Evolutionary conservation across 139 green algal species (phyloP), one percentile per base, ranked within the genome.

Genomic region (Chlamydomonas urium): DNA sequence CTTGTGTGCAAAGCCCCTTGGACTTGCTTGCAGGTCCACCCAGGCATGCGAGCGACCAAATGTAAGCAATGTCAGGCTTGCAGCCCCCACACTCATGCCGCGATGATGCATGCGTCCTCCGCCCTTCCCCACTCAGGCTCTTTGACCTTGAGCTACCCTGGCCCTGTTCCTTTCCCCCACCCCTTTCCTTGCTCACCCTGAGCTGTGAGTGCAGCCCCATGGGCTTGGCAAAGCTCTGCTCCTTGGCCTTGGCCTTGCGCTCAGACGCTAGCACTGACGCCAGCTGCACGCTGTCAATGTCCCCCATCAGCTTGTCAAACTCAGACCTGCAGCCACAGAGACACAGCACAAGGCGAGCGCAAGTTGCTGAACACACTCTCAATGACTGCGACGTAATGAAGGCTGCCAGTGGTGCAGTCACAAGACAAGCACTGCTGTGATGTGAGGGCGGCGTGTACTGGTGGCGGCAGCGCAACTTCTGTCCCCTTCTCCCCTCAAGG

Each of bases 181-280:
- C 14, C 42, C 14, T 8, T 50, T 14, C 42, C 42, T 50, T 8
- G 29, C 53, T 36, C 23, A 75, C 17, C 6, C 42, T 57, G 0
- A 78, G 63, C 38, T 73, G 35, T 3, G 62, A 73, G 37, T 78
- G 72, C 62, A 78, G 24, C 1, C 72, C 72, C 19, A 42, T 33
- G 1, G 62, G 63, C 29, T 78, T 72, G 31, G 36, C 31, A 3
- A 66, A 42, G 3, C 19, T 26, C 5, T n/a, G 47, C 37, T 73
- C 63, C 4, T 37, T 38, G 26, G 19, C 6, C 50, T 59, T 57
- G 45, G 28, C 35, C 28, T 62, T 34, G 36, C 65, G 59, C 8
- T 78, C 72, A 21, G 47, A 35, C 17, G 69, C 29, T 32, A 78
- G 31, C 29, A 37, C 50, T 21, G 26, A 57, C n/a, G 57, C 72